Conservation (phyloP, 1,139 yeast species). For the Pichia norvegensis region DNA sequence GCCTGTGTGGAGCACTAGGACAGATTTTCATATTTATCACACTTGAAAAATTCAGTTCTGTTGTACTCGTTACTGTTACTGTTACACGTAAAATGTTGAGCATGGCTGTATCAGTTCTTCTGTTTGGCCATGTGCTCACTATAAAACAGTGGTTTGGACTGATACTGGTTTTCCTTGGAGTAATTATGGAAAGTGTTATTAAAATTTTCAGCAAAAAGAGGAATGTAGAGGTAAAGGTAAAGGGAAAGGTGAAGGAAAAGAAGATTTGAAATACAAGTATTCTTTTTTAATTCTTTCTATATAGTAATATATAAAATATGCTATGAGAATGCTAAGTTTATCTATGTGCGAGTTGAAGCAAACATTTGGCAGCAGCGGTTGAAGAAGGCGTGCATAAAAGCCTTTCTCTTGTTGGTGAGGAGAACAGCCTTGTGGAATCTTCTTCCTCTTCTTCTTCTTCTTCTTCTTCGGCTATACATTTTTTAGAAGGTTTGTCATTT, state of each 20-base stretch:
- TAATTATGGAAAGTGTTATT: slow-evolving; percentile 56
- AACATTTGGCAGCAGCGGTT: slow-evolving; percentile 42
- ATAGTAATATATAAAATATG: not conserved
- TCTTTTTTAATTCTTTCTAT: not conserved
- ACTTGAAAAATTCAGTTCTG: slow-evolving; percentile 74
- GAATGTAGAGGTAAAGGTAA: slow-evolving; percentile 8
- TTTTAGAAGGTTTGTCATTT: not conserved
- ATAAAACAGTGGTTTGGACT: slow-evolving; percentile 73
- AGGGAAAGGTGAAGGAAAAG: not conserved
- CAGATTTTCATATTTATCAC: slow-evolving; percentile 87
- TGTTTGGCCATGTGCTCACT: slow-evolving; percentile 70
- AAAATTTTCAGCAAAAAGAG: slow-evolving; percentile 27
- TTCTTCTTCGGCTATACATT: slow-evolving; percentile 3
- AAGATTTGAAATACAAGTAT: not conserved
- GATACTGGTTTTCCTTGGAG: slow-evolving; percentile 71
- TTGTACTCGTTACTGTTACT: slow-evolving; percentile 82
- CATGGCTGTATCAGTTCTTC: slow-evolving; percentile 78
- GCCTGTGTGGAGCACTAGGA: slow-evolving; percentile 81
- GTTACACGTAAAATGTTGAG: slow-evolving; percentile 95
- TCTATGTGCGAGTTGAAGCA: slow-evolving; percentile 34
- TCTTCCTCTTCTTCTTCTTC: slow-evolving; percentile 1
- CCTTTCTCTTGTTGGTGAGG: slow-evolving; percentile 29
- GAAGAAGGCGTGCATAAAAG: slow-evolving; percentile 37
- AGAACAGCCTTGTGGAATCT: slow-evolving; percentile 24
- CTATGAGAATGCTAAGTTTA: slow-evolving; percentile 5